These are phyloP conservation scores for Anthracocystis walkeri DNA, from an alignment of 1,284 basidiomycete genomes.

Conservation along the genomic window DNA sequence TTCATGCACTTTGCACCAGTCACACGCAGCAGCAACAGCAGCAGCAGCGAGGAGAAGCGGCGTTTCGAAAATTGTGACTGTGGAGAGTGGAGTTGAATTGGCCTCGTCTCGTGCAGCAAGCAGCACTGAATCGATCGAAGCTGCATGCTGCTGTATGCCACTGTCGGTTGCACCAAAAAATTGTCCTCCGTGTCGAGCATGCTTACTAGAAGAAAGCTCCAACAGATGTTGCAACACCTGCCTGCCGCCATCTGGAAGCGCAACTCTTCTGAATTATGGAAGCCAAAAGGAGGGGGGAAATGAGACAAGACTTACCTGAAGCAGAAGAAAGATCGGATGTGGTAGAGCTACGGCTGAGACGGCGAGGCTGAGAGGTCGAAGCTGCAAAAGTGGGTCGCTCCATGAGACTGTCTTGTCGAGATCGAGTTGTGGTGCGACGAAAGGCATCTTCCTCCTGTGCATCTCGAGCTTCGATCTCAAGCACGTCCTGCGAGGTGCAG, in stretches of 20 bases:
- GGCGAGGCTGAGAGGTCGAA: conserved; percentile 7
- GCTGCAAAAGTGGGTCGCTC: conserved; percentile 30
- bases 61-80: conserved; percentile 21
- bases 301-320: conserved; percentile 26
- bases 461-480: conserved; percentile 46
- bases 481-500: conserved; percentile 34
- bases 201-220: background rate
- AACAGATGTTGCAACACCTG: background rate
- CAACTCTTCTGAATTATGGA: background rate
- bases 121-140: conserved; percentile 26
- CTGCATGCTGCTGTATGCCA: conserved; percentile 7
- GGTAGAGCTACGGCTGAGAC: conserved; percentile 44
- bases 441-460: conserved; percentile 53
- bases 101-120: background rate
- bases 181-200: conserved; percentile 3
- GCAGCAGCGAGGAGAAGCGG: background rate
- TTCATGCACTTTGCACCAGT: conserved; percentile 9
- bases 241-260: background rate
- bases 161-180: conserved; percentile 4
- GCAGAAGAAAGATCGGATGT: conserved; percentile 28
- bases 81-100: conserved; percentile 12
- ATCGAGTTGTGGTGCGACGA: conserved; percentile 45
- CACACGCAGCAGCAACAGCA: conserved; percentile 5
- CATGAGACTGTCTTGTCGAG: conserved; percentile 47
- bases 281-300: background rate